phyloP scores from a whole-genome alignment of 192 early-diverging fungal genomes.

The Podila epicladia region DNA sequence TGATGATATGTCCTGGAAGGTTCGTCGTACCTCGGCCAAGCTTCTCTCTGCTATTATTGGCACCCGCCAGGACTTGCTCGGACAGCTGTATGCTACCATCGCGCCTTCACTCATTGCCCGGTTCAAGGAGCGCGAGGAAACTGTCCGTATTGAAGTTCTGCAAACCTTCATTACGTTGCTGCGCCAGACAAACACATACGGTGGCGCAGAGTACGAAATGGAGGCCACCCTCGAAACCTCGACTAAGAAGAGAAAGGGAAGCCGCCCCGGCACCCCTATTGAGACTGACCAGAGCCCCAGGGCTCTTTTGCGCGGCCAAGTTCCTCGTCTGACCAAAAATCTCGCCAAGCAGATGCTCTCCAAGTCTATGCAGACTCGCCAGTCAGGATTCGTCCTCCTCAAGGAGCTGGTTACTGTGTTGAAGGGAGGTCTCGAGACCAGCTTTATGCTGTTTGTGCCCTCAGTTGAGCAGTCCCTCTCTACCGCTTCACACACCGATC shows the following conservation, averaged over 20 bases:
- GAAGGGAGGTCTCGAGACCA: constrained; percentile 76
- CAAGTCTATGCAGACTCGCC: constrained; percentile 80
- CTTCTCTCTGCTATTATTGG: constrained; percentile 73
- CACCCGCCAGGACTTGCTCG: constrained; percentile 75
- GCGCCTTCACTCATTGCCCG: constrained; percentile 77
- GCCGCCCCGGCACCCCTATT: constrained; percentile 49
- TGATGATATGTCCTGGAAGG: constrained; percentile 94
- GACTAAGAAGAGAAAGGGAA: constrained; percentile 59
- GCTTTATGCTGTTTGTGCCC: constrained; percentile 72
- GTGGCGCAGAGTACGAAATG: constrained; percentile 48
- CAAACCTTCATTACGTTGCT: constrained; percentile 76
- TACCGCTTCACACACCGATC: constrained; percentile 53
- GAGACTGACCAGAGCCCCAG: constrained; percentile 63
- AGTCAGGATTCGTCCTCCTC: constrained; percentile 78
- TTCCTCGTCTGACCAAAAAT: constrained; percentile 72
- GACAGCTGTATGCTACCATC: constrained; percentile 70
- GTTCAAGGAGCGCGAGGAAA: constrained; percentile 89
- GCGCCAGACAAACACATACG: constrained; percentile 63
- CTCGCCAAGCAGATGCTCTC: constrained; percentile 74
- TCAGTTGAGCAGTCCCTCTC: constrained; percentile 77
- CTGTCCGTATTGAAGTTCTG: constrained; percentile 82
- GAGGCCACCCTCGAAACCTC: constrained; percentile 46
- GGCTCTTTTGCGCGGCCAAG: constrained; percentile 65
- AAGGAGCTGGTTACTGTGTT: constrained; percentile 75
- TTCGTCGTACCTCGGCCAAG: constrained; percentile 82